Percentiles rank a stretch among this genome's conserved stretches.
Evolutionary conservation across 2,329 filamentous ascomycete genomes (phyloP).

Genomic region (Aureobasidium sp.): DNA sequence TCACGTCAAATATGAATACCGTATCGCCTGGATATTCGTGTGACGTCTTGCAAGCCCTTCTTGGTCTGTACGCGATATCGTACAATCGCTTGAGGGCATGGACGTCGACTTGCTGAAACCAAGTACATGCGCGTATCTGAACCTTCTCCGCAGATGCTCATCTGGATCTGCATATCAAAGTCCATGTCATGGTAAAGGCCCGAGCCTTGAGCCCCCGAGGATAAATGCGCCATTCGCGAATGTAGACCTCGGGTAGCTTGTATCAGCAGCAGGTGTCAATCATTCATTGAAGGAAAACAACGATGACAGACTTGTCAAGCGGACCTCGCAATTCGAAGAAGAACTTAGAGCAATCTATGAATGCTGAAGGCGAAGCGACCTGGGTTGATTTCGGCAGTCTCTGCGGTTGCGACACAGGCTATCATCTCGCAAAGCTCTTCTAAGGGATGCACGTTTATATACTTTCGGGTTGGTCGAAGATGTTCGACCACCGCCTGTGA

Average conservation of each 20-base stretch:
- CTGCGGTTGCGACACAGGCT: neutral
- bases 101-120: neutral
- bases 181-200: neutral
- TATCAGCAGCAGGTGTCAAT: neutral
- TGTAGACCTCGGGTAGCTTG: neutral
- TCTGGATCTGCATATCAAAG: neutral
- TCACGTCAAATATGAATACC: neutral
- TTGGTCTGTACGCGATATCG: too few species aligned
- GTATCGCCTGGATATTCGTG: neutral
- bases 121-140: neutral
- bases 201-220: neutral
- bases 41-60: too few species aligned
- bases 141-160: neutral
- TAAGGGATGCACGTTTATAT: neutral
- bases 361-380: neutral
- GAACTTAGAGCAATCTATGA: neutral
- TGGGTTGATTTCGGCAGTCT: neutral
- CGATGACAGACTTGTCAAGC: neutral
- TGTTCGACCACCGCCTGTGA: neutral
- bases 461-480: neutral
- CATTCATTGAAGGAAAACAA: neutral
- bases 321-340: neutral
- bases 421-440: neutral
- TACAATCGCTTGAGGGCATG: neutral
- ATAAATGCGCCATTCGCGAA: conserved; percentile 2